Evolutionary conservation across 2,329 filamentous ascomycete species (phyloP), one percentile per base, ranked within the genome.

Genomic region (Aspergillus pseudoglaucus): DNA sequence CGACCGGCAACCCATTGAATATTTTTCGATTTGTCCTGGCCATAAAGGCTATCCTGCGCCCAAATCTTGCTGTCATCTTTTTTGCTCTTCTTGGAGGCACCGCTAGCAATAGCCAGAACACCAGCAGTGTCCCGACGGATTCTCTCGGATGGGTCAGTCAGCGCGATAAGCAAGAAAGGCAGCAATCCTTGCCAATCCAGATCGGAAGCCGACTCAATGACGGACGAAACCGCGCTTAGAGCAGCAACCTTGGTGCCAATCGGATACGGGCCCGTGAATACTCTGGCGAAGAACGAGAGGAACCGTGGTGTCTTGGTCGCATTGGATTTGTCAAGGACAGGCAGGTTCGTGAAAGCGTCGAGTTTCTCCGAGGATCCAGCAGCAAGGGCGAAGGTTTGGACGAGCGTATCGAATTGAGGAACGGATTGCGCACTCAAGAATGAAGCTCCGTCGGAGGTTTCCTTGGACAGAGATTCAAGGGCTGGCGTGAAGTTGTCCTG

Each of bases 151-250:
- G 82, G 71, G 64, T 97, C 91, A 20, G 81, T 76, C 15, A 97
- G 77, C 18, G 86, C 87, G 33, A 79, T 75, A 41, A 96, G 71
- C 27, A 85, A 74, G 68, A 95, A 96, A 2, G 91, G 91, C n/a
- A 95, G 63, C 15, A 96, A 65, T 9, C 82, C 80, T 63, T 97
- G 91, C 43, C 90, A 76, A 62, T 95, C 87, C 6, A 79, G 65
- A 49, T 78, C 75, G 12, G 69, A 68, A 8, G 69, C 66, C 46
- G 80, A 79, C 40, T 50, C 53, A 15, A 89, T 64, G 22, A 76
- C 74, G 25, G 74, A 74, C 50, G 82, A 80, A 12, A 82, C 78
- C 60, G 82, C 76, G 37, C 83, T 81, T 43, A 95, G 68, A 9
- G 90, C 88, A 7, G 83, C 78, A 47, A 79, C 76, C 53, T 87